phyloP scores from a whole-genome alignment of 2,329 filamentous ascomycete genomes.

The Colletotrichum eleusines region DNA sequence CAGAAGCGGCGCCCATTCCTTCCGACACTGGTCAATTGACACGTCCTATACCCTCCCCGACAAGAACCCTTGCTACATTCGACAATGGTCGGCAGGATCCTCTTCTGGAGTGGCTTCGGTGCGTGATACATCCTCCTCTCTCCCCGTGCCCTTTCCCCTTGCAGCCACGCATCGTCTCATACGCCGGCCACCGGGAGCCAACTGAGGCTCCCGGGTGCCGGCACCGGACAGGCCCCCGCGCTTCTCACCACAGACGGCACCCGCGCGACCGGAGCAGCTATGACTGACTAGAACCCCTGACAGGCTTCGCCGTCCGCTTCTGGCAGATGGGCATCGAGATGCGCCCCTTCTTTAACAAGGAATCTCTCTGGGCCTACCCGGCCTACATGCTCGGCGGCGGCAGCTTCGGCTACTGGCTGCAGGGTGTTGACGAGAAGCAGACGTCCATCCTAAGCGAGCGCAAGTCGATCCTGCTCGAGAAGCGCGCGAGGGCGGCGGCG shows the following conservation, averaged over 20 bases:
- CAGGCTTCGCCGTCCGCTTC: constrained; percentile 90
- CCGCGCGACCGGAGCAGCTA: neutral
- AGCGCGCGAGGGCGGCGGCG: constrained; percentile 77
- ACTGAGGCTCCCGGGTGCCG: too few relatives aligned
- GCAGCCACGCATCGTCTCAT: neutral
- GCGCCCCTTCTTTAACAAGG: constrained; percentile 90
- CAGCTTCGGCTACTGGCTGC: constrained; percentile 97
- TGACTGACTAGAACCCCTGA: neutral
- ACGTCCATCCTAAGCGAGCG: constrained; percentile 81
- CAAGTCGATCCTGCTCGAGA: constrained; percentile 86
- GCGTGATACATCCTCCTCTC: constrained; percentile 53
- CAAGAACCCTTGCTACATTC: constrained; percentile 29
- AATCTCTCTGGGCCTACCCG: constrained; percentile 91
- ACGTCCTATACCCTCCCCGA: constrained; percentile 1
- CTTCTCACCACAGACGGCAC: constrained; percentile 35
- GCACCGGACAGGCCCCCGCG: too few relatives aligned
- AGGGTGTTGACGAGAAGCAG: constrained; percentile 89
- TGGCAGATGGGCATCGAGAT: constrained; percentile 99
- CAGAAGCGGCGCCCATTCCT: constrained; percentile 28
- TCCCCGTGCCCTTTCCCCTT: neutral
- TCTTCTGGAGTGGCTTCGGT: constrained; percentile 96
- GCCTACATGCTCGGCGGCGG: constrained; percentile 87
- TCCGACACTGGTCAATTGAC: constrained; percentile 26
- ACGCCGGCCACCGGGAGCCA: neutral
- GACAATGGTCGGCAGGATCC: constrained; percentile 73